These are phyloP conservation scores for Chlorella sp. DNA, from an alignment of 139 green algal species.

Conservation along the genomic window DNA sequence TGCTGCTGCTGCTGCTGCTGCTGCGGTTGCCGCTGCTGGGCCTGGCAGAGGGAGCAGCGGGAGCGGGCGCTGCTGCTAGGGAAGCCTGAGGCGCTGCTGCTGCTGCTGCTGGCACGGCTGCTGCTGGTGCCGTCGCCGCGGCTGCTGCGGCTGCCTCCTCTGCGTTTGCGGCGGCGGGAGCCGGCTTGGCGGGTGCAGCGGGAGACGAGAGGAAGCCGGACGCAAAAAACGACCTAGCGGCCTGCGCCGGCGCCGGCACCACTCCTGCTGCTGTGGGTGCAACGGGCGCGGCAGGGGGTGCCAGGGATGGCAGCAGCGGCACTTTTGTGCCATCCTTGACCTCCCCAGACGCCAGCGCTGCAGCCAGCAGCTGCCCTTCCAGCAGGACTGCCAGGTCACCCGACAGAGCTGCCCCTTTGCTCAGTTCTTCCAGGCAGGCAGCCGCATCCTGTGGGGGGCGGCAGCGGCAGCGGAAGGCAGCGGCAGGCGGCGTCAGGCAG, in stretches of 20 bases:
- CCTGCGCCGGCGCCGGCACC: background rate
- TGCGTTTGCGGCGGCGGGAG: background rate
- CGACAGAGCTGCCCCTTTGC: background rate
- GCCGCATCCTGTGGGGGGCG: conserved; percentile 37
- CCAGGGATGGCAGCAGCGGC: conserved; percentile 13
- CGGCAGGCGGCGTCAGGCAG: background rate
- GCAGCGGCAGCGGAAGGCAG: background rate
- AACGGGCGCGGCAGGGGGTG: background rate
- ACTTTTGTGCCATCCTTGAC: conserved; percentile 30
- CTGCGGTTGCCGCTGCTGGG: background rate
- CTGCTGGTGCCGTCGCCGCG: background rate
- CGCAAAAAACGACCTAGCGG: background rate
- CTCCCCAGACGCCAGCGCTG: background rate
- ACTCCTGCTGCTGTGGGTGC: background rate
- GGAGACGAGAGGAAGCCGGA: background rate
- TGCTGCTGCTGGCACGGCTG: background rate
- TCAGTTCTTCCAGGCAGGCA: conserved; percentile 26
- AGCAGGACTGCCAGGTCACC: conserved; percentile 26
- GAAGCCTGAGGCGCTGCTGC: background rate
- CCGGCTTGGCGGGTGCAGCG: background rate
- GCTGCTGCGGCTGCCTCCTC: background rate
- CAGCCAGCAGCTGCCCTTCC: conserved; percentile 45
- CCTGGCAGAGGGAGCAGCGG: no score
- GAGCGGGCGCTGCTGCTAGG: no score
- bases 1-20: conserved; percentile 7